Conservation (phyloP, 1,284 basidiomycete genomes). For the Porodaedalea pini region DNA sequence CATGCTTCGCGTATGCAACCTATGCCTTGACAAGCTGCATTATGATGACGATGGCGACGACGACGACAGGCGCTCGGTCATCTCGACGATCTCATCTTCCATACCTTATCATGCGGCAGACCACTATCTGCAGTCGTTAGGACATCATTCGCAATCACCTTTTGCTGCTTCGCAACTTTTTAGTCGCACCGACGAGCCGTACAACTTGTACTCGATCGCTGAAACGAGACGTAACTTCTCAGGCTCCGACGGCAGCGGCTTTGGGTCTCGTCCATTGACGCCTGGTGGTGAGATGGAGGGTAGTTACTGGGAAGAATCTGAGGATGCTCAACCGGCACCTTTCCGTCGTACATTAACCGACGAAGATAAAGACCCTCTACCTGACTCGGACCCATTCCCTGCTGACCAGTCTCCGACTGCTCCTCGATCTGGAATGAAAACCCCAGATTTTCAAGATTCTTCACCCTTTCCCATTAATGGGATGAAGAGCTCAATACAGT, state of each 20-base stretch:
- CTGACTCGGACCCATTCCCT: constrained; percentile 40
- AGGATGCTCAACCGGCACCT: constrained; percentile 63
- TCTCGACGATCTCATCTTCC: constrained; percentile 58
- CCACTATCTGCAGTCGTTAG: constrained; percentile 41
- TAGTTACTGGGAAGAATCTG: constrained; percentile 44
- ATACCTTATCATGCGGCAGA: constrained; percentile 61
- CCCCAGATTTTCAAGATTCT: constrained; percentile 51
- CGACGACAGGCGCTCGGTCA: constrained; percentile 73
- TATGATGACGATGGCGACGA: constrained; percentile 73
- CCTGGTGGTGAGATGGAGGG: constrained; percentile 43
- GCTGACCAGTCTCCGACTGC: constrained; percentile 44
- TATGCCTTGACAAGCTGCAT: constrained; percentile 88
- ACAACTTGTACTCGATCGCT: constrained; percentile 75
- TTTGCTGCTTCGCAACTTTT: constrained; percentile 87
- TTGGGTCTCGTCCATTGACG: constrained; percentile 49
- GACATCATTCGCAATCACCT: constrained; percentile 71
- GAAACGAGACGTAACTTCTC: constrained; percentile 58
- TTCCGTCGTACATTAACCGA: constrained; percentile 79
- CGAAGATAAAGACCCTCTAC: constrained; percentile 62
- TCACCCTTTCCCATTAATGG: constrained; percentile 48
- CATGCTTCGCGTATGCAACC: constrained; percentile 90
- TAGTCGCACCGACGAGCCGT: constrained; percentile 68
- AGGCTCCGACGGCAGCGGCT: constrained; percentile 51
- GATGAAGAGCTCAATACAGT: constrained; percentile 69
- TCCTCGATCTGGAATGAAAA: constrained; percentile 40